Evolutionary conservation across 1,284 basidiomycete genomes (phyloP), one percentile per base, ranked within the genome.

Genomic region (Caloboletus inedulis): DNA sequence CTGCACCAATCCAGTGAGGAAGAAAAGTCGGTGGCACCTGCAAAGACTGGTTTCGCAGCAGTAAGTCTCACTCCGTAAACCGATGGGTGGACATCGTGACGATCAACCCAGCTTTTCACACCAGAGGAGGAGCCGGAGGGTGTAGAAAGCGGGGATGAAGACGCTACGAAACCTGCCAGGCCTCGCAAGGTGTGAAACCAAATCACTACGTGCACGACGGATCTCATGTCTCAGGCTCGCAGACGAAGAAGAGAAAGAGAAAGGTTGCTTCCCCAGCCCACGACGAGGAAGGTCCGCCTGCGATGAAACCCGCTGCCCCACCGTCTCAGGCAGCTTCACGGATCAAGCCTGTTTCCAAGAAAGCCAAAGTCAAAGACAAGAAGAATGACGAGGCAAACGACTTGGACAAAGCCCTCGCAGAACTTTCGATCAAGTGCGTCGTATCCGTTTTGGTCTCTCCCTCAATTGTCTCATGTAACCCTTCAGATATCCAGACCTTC

Each of bases 351-450:
- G 70, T 73, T 2, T 61, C 74, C 5, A 88, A 87, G 69, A 88
- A 85, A 61, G 77, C 77, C 1, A 84, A 81, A 59, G 77, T 73
- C 1, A 84, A 82, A 59, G 81, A 71, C 49, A 76, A 79, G 66
- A 79, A 77, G 69, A 85, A 77, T 64, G 78, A 72, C 25, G 89
- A 77, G n/a, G 71, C 74, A 57, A 88, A 94, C 62, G 91, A 95
- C 58, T 74, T 96, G 27, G 92, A 95, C 64, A 77, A 81, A 52
- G 92, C 86, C 0, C 75, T 96, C 9, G 86, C 85, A 3, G 92
- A 95, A 64, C 76, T 97, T 21, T 87, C 88, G 4, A 60, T 85
- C 51, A 88, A 89, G 85, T 88, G 67, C 46, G 77, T 73, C n/a
- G 0, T 29, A 43, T 37, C 19, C 1, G 30, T 43, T 19, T 31